Percentiles rank a stretch among this genome's conserved stretches.
Evolutionary conservation across 192 early-diverging fungal species (phyloP).

Genomic region (Thoreauomyces humboldtii): DNA sequence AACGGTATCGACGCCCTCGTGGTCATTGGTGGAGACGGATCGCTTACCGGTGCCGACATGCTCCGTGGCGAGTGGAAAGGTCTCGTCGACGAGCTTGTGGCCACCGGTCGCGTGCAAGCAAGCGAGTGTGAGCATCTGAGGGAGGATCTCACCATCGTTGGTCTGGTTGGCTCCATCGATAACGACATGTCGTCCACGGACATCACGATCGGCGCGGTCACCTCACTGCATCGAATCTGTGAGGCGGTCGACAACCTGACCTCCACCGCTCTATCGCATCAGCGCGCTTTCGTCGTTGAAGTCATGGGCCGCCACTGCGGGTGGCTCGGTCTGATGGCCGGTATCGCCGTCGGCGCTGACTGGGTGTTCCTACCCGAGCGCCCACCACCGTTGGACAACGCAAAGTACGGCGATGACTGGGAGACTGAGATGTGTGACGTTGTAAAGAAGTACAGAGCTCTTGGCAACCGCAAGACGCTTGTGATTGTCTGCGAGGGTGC

Average conservation of each 20-base stretch:
- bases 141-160: conserved; percentile 85
- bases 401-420: conserved; percentile 75
- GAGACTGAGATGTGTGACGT: conserved; percentile 82
- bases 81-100: conserved; percentile 73
- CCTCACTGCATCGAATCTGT: conserved; percentile 92
- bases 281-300: conserved; percentile 95
- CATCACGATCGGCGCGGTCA: conserved; percentile 94
- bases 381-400: conserved; percentile 63
- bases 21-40: conserved; percentile 96
- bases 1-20: conserved; percentile 93
- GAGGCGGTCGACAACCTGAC: conserved; percentile 91
- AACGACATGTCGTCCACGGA: conserved; percentile 83
- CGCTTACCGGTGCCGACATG: conserved; percentile 90
- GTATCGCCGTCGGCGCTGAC: conserved; percentile 74
- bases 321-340: conserved; percentile 59
- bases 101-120: conserved; percentile 45
- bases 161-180: conserved; percentile 95
- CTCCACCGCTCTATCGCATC: conserved; percentile 90
- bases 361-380: conserved; percentile 95
- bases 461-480: conserved; percentile 90
- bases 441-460: conserved; percentile 66
- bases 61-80: conserved; percentile 89
- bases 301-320: conserved; percentile 99
- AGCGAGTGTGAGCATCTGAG: conserved; percentile 60
- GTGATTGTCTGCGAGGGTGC: conserved; percentile 96